Evolutionary conservation across 768 basidiomycete genomes (phyloP).

Genomic region (Xerocomellus intermedius): DNA sequence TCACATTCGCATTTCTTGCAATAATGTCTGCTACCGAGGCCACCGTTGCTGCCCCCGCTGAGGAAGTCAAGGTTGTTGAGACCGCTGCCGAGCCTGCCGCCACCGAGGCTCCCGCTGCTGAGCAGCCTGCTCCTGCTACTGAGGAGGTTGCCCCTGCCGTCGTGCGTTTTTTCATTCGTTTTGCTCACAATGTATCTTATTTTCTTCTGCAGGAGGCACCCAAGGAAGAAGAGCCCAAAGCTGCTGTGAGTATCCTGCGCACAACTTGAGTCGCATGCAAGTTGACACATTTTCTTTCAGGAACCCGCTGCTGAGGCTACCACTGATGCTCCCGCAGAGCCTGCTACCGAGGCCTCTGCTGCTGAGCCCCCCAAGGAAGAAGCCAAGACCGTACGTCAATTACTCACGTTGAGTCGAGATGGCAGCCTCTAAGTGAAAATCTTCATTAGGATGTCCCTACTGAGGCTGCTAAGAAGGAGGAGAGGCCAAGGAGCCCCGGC

Average conservation of each 20-base stretch:
- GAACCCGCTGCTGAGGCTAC: slow-evolving; percentile 36
- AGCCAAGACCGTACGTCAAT: slow-evolving; percentile 37
- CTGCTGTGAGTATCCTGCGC: slow-evolving; percentile 32
- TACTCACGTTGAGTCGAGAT: slow-evolving; percentile 23
- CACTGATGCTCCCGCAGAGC: slow-evolving; percentile 21
- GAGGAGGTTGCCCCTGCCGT: slow-evolving; percentile 36
- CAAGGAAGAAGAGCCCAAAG: slow-evolving; percentile 41
- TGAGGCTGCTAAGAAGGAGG: slow-evolving; percentile 63
- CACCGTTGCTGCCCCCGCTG: slow-evolving; percentile 46
- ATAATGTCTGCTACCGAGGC: slow-evolving; percentile 85
- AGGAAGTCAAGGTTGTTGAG: slow-evolving; percentile 55
- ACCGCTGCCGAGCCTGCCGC: slow-evolving; percentile 32
- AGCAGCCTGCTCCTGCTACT: slow-evolving; percentile 26
- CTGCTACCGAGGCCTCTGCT: slow-evolving; percentile 31
- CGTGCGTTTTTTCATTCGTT: slow-evolving; percentile 26
- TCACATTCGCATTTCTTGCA: slow-evolving; percentile 53
- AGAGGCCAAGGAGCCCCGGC: slow-evolving; percentile 76
- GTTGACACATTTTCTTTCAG: slow-evolving; percentile 23
- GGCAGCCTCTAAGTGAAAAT: slow-evolving; percentile 24
- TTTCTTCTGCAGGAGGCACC: slow-evolving; percentile 35
- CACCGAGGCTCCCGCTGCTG: slow-evolving; percentile 29
- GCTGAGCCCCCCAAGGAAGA: slow-evolving; percentile 43
- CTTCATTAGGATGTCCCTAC: slow-evolving; percentile 41
- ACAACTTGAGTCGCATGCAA: accelerated
- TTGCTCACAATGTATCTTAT: neutral